Conservation (phyloP, 2,329 filamentous ascomycete genomes). For the Alternaria rosae region DNA sequence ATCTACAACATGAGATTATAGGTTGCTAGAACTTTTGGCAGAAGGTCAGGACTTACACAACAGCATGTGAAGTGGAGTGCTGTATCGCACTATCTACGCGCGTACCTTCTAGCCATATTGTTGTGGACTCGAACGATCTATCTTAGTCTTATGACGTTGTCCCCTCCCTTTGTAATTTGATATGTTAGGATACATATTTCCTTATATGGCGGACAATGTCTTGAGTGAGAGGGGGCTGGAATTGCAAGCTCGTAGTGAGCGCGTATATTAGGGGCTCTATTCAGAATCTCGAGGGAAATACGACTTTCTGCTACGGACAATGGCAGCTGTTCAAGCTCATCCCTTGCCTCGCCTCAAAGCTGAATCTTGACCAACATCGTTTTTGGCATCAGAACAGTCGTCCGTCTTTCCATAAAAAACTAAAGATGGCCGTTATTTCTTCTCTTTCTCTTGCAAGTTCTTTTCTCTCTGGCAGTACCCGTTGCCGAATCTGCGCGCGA, state of each 20-base stretch:
- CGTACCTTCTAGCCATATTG: not conserved
- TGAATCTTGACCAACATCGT: not conserved
- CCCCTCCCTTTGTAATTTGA: not conserved
- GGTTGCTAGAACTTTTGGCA: not conserved
- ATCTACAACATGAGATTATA: not conserved
- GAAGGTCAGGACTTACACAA: not conserved
- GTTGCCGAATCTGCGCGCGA: not conserved
- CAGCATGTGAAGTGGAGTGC: not conserved
- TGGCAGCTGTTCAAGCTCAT: not conserved
- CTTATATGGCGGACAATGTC: not conserved
- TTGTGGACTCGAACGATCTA: not conserved
- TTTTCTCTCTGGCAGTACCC: not conserved
- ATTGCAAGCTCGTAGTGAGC: not conserved
- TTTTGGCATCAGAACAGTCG: not conserved
- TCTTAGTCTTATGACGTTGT: not conserved
- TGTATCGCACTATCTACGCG: not conserved
- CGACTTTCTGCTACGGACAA: not conserved
- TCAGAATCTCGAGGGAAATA: not conserved
- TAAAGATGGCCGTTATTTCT: not conserved
- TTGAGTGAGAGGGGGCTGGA: not conserved
- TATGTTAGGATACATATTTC: not conserved
- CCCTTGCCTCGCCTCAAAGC: not conserved
- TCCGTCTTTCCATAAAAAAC: not conserved
- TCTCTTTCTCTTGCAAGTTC: not conserved
- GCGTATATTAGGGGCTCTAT: not conserved